Base-by-base conservation (phyloP, 2,329 filamentous ascomycete species). In the Cladosporium sp. region DNA sequence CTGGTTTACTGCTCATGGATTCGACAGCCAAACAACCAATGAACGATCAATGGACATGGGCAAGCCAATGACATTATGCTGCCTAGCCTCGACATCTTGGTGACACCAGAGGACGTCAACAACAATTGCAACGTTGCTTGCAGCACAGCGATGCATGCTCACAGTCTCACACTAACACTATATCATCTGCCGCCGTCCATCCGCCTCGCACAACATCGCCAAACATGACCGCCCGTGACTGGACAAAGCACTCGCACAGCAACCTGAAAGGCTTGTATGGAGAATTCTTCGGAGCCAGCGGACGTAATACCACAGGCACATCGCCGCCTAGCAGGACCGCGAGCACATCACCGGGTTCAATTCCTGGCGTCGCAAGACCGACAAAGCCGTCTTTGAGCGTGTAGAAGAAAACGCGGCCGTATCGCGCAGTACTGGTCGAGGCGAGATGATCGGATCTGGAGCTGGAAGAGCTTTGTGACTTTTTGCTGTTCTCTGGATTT, bases 281-380 rank as follows among this genome's bases (percentile, higher is more conserved):
- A 26, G 59, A 62, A 49, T 67, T 66, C 50, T 58, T 56, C 29
- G 53, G 52, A 11, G 59, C 29, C 21, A 58, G 35, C n/a, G 60
- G 69, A 18, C 73, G 72, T n/a, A 75, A 64, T 2, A 74, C 65
- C 21, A 75, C 68, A 6, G 73, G 74, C 8, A 74, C 73, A 62
- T 75, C 74, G 2, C 72, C 72, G 11, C 72, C 72, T 2, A 74
- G 59, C 11, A 75, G 29, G 2, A 74, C 66, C 1, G 70, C 73
- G 18, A 73, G 35, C 14, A 67, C 50, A 53, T 75, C 74, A 4
- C 70, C 69, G 10, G 66, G 55, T 5, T 57, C 33, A 21, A 74
- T 65, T 8, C 72, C 73, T 14, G 67, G 69, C 3, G 72, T 73
- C 2, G 71, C 73, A 46, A 75, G 61, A 5, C 73, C 74, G 33